Percentiles rank a stretch among this genome's conserved stretches.
Evolutionary conservation across 1,284 basidiomycete genomes (phyloP).

Genomic region (Cutaneotrichosporon sp.): DNA sequence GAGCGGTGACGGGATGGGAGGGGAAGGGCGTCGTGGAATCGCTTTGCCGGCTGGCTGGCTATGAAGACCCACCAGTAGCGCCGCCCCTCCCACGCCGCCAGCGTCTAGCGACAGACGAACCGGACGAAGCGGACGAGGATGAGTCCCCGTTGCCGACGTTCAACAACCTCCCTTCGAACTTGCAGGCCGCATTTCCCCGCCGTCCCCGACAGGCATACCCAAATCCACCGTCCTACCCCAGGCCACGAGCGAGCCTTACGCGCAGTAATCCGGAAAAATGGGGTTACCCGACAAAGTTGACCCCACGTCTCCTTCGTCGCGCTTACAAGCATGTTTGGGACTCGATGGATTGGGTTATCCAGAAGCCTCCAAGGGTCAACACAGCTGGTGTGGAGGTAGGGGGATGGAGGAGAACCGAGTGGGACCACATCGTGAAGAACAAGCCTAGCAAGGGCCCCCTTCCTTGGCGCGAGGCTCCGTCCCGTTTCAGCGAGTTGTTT

Average conservation of each 20-base stretch:
- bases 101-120: too few species aligned
- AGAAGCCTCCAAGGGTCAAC: background rate
- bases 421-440: too few species aligned
- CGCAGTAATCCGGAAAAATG: conserved; percentile 30
- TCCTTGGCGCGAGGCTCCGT: background rate
- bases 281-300: conserved; percentile 22
- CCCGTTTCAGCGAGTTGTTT: background rate
- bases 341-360: conserved; percentile 22
- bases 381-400: background rate
- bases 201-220: background rate
- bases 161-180: background rate
- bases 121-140: too few species aligned
- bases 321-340: conserved; percentile 32
- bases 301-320: conserved; percentile 21
- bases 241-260: conserved; percentile 24
- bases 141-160: conserved; percentile 1
- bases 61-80: conserved; percentile 1
- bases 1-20: conserved; percentile 16
- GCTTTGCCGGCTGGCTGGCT: conserved; percentile 24
- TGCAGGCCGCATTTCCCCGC: conserved; percentile 8
- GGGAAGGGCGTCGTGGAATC: conserved; percentile 11
- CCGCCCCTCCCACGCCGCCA: background rate
- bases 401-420: background rate
- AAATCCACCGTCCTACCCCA: conserved; percentile 11
- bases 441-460: background rate